Percentiles rank a stretch among this genome's conserved stretches.
These are phyloP conservation scores for Didymella exigua DNA, from an alignment of 2,329 filamentous ascomycete genomes.

Conservation along the genomic window DNA sequence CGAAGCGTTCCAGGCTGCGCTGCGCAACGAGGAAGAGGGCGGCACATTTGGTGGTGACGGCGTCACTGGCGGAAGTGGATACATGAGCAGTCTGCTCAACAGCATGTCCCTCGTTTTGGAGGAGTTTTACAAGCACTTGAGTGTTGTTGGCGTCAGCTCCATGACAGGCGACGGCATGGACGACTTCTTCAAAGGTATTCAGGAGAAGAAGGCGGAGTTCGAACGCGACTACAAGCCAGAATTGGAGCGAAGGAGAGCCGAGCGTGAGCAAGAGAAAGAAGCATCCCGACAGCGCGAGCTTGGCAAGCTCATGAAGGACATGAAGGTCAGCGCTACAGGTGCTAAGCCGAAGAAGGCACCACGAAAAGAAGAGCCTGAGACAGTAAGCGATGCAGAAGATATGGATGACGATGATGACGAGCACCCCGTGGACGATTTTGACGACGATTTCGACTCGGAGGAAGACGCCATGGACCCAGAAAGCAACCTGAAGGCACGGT, in stretches of 20 bases:
- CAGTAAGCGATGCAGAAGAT: constrained; percentile 59
- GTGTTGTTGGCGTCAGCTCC: constrained; percentile 88
- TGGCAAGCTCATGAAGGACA: constrained; percentile 92
- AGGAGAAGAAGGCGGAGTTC: constrained; percentile 87
- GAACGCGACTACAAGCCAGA: constrained; percentile 90
- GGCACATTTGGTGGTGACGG: constrained; percentile 79
- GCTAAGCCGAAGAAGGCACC: constrained; percentile 44
- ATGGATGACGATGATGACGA: constrained; percentile 55
- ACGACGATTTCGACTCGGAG: constrained; percentile 61
- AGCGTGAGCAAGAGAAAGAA: constrained; percentile 77
- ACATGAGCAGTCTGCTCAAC: constrained; percentile 95
- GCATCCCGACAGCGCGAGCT: constrained; percentile 78
- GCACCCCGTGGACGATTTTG: constrained; percentile 47
- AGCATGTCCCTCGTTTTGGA: constrained; percentile 98
- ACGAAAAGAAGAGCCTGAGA: constrained; percentile 54
- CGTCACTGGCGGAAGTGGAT: constrained; percentile 75
- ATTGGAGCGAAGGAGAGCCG: constrained; percentile 75
- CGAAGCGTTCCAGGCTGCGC: constrained; percentile 87
- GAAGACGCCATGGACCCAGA: constrained; percentile 62
- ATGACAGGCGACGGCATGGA: constrained; percentile 91
- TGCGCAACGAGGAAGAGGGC: constrained; percentile 77
- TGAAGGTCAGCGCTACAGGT: constrained; percentile 62
- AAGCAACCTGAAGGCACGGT: constrained; percentile 74
- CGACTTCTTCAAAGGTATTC: constrained; percentile 90
- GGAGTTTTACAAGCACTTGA: constrained; percentile 94